Percentiles rank a stretch among this genome's conserved stretches.
Conservation (phyloP, 352 stramenopile genomes). For the Paralagenidium karlingii region DNA sequence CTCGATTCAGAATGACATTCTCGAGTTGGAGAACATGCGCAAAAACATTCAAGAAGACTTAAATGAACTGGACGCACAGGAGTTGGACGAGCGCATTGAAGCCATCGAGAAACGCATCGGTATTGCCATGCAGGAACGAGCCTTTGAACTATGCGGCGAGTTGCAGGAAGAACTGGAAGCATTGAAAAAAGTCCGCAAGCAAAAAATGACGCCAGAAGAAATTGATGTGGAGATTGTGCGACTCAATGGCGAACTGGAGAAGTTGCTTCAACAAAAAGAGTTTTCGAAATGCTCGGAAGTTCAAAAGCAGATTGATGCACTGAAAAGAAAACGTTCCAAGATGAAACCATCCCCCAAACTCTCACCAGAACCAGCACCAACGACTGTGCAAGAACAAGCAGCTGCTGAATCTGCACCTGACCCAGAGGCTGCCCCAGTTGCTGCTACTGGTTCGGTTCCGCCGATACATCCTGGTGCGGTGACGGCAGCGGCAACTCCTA, state of each 20-base stretch:
- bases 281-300: conserved; percentile 81
- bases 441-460: conserved; percentile 1
- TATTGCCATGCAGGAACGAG: conserved; percentile 56
- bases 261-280: conserved; percentile 66
- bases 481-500: too few species aligned
- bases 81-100: conserved; percentile 73
- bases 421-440: not conserved
- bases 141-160: conserved; percentile 68
- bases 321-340: conserved; percentile 54
- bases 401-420: conserved; percentile 1
- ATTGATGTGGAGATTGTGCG: conserved; percentile 64
- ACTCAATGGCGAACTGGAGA: conserved; percentile 52
- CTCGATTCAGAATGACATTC: conserved; percentile 67
- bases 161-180: conserved; percentile 58
- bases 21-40: conserved; percentile 59
- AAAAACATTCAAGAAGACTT: conserved; percentile 74
- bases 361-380: not conserved
- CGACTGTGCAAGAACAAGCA: conserved; percentile 1
- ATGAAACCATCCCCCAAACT: too few species aligned
- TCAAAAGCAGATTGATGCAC: conserved; percentile 67
- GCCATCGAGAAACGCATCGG: conserved; percentile 51
- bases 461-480: too few species aligned
- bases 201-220: conserved; percentile 75
- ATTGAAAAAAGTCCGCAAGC: conserved; percentile 63
- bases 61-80: conserved; percentile 70